Percentiles rank a stretch among this genome's conserved stretches.
Conservation (phyloP, 164 flowering plant genomes). For the Aristolochia contorta region DNA sequence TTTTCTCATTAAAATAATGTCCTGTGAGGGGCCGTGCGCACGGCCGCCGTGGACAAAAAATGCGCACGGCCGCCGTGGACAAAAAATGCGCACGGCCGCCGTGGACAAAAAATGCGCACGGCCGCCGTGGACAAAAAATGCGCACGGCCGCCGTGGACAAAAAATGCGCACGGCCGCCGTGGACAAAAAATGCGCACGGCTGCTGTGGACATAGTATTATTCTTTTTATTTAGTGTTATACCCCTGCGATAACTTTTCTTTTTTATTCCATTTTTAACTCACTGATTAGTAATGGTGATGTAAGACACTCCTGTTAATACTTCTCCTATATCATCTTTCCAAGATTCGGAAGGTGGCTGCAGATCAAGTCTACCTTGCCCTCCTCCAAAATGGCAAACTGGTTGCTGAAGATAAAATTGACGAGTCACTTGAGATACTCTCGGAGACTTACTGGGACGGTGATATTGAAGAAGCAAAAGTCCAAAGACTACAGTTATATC, state of each 20-base stretch:
- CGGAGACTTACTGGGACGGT: constrained; percentile 92
- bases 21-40: no score
- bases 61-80: no score
- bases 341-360: constrained; percentile 88
- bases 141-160: no score
- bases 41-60: no score
- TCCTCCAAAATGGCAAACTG: constrained; percentile 59
- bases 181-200: no score
- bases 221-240: not conserved
- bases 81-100: no score
- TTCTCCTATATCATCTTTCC: not conserved
- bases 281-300: not conserved
- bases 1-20: no score
- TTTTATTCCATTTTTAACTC: not conserved
- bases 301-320: not conserved
- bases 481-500: constrained; percentile 35
- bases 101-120: no score
- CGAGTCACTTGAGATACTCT: constrained; percentile 59
- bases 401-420: constrained; percentile 51
- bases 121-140: no score
- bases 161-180: no score
- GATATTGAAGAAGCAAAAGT: constrained; percentile 56
- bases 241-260: not conserved
- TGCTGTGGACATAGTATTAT: no score
- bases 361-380: constrained; percentile 86